Evolutionary conservation across 495 filamentous ascomycete genomes (phyloP).

Genomic region (Aspergillus sparsus): DNA sequence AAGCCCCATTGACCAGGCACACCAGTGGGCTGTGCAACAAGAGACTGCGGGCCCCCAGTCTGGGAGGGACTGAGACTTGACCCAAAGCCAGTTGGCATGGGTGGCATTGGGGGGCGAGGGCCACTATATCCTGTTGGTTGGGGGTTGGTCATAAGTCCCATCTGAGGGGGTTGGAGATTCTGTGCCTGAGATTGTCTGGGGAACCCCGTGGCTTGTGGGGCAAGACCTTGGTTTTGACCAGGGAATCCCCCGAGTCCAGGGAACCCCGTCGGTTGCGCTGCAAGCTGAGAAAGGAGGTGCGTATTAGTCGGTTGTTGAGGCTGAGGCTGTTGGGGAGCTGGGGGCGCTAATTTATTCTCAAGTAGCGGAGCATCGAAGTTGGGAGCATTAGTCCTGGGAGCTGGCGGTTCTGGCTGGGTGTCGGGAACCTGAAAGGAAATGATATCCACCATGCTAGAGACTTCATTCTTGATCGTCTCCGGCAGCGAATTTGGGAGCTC

Average conservation of each 20-base stretch:
- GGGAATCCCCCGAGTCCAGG: conserved; percentile 61
- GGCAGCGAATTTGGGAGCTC: conserved; percentile 72
- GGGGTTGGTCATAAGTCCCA: conserved; percentile 54
- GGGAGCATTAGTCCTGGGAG: conserved; percentile 67
- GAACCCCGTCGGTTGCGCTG: conserved; percentile 65
- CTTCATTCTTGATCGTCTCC: conserved; percentile 89
- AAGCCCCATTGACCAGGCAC: conserved; percentile 97
- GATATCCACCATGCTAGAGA: conserved; percentile 99
- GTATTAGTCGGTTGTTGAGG: conserved; percentile 75
- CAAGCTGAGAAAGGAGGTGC: conserved; percentile 74
- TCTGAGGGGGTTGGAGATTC: conserved; percentile 48
- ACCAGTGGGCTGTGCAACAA: conserved; percentile 95
- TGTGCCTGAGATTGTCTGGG: conserved; percentile 43
- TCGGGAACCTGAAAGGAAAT: conserved; percentile 94
- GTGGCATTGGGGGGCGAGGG: conserved; percentile 86
- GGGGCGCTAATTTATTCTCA: conserved; percentile 64
- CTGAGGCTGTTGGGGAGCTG: conserved; percentile 83
- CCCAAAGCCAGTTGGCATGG: conserved; percentile 86
- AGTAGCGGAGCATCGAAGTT: conserved; percentile 69
- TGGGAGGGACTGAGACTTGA: conserved; percentile 65
- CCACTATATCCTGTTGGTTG: conserved; percentile 68
- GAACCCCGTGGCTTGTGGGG: conserved; percentile 47
- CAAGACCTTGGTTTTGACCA: conserved; percentile 19
- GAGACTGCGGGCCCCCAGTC: conserved; percentile 58
- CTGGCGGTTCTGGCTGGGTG: conserved; percentile 53